Evolutionary conservation across 208 protist genomes (phyloP).

Genomic region (Leishmania guyanensis): DNA sequence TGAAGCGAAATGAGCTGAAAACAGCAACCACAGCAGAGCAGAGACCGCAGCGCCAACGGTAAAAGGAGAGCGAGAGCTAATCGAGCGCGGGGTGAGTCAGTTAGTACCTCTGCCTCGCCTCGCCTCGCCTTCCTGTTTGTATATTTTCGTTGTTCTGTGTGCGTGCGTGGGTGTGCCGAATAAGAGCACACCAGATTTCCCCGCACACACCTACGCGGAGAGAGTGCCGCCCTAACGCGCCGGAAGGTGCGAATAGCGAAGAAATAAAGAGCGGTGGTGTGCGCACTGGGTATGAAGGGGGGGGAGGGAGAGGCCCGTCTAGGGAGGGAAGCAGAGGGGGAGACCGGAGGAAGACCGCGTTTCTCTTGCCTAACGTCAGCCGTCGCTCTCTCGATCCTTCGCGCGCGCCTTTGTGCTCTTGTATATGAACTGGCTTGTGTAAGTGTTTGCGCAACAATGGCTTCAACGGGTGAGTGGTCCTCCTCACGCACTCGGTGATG

Average conservation of each 20-base stretch:
- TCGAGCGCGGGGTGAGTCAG: background rate
- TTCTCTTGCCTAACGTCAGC: background rate
- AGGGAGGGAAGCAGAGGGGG: background rate
- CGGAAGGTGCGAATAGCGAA: background rate
- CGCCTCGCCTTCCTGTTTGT: background rate
- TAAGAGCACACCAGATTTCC: background rate
- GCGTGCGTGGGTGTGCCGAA: background rate
- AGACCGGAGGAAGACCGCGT: background rate
- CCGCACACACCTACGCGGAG: background rate
- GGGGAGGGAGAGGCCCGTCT: background rate
- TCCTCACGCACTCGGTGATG: slow-evolving; percentile 1
- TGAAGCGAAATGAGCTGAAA: no score
- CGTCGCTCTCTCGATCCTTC: background rate
- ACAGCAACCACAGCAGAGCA: no score
- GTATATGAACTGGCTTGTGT: background rate
- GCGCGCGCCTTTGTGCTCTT: background rate
- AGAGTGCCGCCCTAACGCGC: background rate
- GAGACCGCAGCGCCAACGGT: no score
- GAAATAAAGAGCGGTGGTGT: background rate
- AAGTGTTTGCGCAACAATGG: background rate
- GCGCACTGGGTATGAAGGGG: background rate
- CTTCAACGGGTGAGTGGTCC: slow-evolving; percentile 4
- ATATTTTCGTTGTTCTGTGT: background rate
- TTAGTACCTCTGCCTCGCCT: background rate
- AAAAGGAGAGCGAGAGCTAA: background rate